Percentiles rank a stretch among this genome's conserved stretches.
These are phyloP conservation scores for Pisolithus thermaeus DNA, from an alignment of 1,284 basidiomycete genomes.

Conservation along the genomic window DNA sequence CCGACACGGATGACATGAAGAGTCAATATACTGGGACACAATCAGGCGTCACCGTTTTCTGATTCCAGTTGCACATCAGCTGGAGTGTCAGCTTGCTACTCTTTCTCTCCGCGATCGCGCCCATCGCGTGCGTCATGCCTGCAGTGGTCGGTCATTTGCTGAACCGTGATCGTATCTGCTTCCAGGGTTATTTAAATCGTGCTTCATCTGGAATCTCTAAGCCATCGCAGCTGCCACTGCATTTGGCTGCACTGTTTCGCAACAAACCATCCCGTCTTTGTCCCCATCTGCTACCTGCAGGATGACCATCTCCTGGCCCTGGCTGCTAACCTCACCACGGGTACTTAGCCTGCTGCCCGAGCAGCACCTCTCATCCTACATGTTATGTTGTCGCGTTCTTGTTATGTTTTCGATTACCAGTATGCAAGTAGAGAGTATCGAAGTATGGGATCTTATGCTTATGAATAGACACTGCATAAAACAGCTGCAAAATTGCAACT, in stretches of 20 bases:
- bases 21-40: conserved; percentile 79
- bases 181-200: too few species aligned
- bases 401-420: neutral
- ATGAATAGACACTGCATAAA: too few species aligned
- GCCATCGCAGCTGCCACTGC: too few species aligned
- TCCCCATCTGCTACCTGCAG: neutral
- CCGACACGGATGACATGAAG: conserved; percentile 77
- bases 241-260: too few species aligned
- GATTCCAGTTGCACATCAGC: conserved; percentile 9
- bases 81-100: neutral
- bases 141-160: neutral
- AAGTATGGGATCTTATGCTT: conserved; percentile 16
- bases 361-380: conserved; percentile 1
- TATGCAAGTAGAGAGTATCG: conserved; percentile 11
- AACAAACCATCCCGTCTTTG: neutral
- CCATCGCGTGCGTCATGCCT: neutral
- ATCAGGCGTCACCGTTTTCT: conserved; percentile 79
- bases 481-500: conserved; percentile 1
- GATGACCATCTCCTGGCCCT: neutral
- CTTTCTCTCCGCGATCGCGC: neutral
- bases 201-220: too few species aligned
- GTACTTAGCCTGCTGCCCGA: conserved; percentile 21
- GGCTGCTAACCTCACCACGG: neutral
- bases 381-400: too few species aligned
- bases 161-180: too few species aligned